phyloP scores from a whole-genome alignment of 805 yeast genomes.

The Geotrichum ghanense region DNA sequence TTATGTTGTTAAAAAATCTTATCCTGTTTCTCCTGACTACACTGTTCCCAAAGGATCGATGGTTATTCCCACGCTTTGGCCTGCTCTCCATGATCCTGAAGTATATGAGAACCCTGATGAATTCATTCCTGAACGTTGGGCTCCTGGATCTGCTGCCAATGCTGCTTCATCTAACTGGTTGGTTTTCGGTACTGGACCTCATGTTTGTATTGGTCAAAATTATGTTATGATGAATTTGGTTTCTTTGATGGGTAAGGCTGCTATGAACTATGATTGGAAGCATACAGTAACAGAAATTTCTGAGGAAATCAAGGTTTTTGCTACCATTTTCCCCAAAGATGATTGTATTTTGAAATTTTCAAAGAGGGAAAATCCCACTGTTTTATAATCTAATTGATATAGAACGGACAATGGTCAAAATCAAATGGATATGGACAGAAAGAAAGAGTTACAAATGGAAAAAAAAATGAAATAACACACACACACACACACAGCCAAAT shows the following conservation, averaged over 20 bases:
- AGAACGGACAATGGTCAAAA: too few species aligned
- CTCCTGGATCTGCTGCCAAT: slow-evolving; percentile 55
- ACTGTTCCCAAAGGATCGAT: slow-evolving; percentile 95
- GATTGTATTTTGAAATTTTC: slow-evolving; percentile 72
- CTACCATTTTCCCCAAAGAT: slow-evolving; percentile 96
- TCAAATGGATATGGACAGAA: too few species aligned
- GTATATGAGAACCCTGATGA: slow-evolving; percentile 91
- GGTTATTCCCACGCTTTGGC: slow-evolving; percentile 93
- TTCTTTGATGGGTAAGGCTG: slow-evolving; percentile 83
- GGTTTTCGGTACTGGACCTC: slow-evolving; percentile 96
- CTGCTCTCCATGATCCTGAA: slow-evolving; percentile 95
- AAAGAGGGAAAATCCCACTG: slow-evolving; percentile 8
- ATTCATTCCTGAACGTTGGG: slow-evolving; percentile 95
- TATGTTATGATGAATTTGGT: slow-evolving; percentile 87
- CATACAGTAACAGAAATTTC: slow-evolving; percentile 76
- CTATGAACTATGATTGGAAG: slow-evolving; percentile 65
- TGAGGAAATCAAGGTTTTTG: slow-evolving; percentile 91
- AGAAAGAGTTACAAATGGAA: too few species aligned
- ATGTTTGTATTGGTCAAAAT: slow-evolving; percentile 88
- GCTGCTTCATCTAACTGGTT: slow-evolving; percentile 84
- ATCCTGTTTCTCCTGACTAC: slow-evolving; percentile 73
- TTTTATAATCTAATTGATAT: not conserved
- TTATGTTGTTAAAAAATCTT: slow-evolving; percentile 76
- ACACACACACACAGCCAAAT: too few species aligned
- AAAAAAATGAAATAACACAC: too few species aligned